A percentile compares a stretch with the other conserved stretches of the same genome.
phyloP scores from a whole-genome alignment of 352 stramenopile genomes.

The Pythium periplocum region DNA sequence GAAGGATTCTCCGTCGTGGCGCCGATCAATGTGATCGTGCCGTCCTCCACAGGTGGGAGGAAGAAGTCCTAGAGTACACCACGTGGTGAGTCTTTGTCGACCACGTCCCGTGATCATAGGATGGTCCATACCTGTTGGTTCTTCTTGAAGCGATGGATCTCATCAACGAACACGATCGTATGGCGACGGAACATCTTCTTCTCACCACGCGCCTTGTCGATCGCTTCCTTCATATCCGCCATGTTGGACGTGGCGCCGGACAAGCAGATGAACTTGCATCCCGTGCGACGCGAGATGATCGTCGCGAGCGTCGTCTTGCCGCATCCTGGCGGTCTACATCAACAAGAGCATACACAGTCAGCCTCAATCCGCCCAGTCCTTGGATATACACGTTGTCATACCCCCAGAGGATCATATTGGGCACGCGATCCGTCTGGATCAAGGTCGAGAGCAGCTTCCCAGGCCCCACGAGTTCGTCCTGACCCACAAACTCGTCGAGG shows the following conservation, averaged over 20 bases:
- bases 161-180: conserved; percentile 86
- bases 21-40: conserved; percentile 84
- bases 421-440: conserved; percentile 62
- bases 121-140: conserved; percentile 47
- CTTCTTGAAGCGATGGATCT: conserved; percentile 89
- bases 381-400: conserved; percentile 16
- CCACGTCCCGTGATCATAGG: no score
- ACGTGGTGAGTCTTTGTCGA: no score
- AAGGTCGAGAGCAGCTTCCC: conserved; percentile 58
- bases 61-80: conserved; percentile 56
- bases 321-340: conserved; percentile 64
- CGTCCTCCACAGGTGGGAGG: conserved; percentile 75
- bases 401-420: conserved; percentile 86
- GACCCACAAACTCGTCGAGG: conserved; percentile 59
- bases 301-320: conserved; percentile 83
- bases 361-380: not conserved
- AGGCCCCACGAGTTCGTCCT: conserved; percentile 56
- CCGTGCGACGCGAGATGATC: conserved; percentile 65
- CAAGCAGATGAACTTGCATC: conserved; percentile 63
- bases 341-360: conserved; percentile 3
- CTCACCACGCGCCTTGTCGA: conserved; percentile 67
- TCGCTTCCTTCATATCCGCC: conserved; percentile 66
- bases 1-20: conserved; percentile 88
- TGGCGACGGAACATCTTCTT: conserved; percentile 48
- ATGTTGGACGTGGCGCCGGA: conserved; percentile 71